Percentiles rank a stretch among this genome's conserved stretches.
Evolutionary conservation across 2,329 filamentous ascomycete species (phyloP).

Genomic region (Coniochaeta prunicola): DNA sequence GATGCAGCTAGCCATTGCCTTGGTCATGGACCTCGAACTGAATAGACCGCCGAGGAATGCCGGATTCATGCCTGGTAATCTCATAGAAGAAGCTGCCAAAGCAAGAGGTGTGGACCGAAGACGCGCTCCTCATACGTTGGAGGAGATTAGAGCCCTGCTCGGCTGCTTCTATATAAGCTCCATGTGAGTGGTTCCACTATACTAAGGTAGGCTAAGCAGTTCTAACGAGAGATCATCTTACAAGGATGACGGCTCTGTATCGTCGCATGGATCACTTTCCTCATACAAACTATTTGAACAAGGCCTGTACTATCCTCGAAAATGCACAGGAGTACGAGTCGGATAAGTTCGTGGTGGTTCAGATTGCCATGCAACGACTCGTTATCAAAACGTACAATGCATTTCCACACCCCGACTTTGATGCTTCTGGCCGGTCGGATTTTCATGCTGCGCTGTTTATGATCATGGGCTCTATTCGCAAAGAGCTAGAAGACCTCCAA

Average conservation of each 20-base stretch:
- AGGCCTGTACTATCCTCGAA: constrained; percentile 24
- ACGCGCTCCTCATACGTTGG: constrained; percentile 17
- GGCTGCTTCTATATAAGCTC: constrained; percentile 31
- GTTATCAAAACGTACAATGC: constrained; percentile 20
- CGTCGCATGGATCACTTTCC: constrained; percentile 17
- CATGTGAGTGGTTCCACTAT: constrained; percentile 14
- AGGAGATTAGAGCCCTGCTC: constrained; percentile 31
- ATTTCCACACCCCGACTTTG: constrained; percentile 15
- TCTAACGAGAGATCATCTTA: not conserved
- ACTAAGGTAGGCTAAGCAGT: not conserved
- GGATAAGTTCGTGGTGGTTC: constrained; percentile 22
- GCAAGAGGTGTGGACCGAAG: constrained; percentile 10
- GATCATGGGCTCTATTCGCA: constrained; percentile 22
- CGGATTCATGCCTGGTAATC: constrained; percentile 15
- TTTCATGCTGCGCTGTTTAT: constrained; percentile 22
- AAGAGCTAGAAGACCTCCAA: constrained; percentile 22
- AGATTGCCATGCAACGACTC: constrained; percentile 26
- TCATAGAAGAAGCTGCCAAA: constrained; percentile 25
- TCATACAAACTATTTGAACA: constrained; percentile 24
- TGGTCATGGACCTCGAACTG: constrained; percentile 30
- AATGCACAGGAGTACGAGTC: constrained; percentile 20
- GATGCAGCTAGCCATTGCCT: constrained; percentile 28
- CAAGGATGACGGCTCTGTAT: constrained; percentile 19
- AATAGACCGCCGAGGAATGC: constrained; percentile 19
- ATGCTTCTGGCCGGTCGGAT: not conserved